phyloP scores from a whole-genome alignment of 2,329 filamentous ascomycete genomes.

The Aspergillus sp. region DNA sequence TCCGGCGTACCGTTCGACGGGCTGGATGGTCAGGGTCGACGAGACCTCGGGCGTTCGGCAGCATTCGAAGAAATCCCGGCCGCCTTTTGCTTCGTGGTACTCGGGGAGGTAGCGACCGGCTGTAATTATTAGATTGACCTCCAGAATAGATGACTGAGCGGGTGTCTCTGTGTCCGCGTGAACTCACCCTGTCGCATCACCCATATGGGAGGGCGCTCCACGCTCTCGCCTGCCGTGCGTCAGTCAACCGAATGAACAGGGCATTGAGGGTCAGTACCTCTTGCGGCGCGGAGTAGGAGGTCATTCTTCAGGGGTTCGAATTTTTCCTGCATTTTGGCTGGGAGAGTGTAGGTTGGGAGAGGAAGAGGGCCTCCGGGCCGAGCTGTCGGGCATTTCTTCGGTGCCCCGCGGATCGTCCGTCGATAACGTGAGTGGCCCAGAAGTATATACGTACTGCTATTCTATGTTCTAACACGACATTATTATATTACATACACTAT shows the following conservation, averaged over 20 bases:
- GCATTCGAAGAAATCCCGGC: conserved; percentile 92
- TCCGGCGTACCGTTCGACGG: conserved; percentile 80
- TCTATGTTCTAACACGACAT: background rate
- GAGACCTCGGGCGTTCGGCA: conserved; percentile 88
- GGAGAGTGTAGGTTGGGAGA: conserved; percentile 7
- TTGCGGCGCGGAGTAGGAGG: conserved; percentile 76
- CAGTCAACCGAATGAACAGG: conserved; percentile 4
- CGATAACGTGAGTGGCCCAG: too few species aligned
- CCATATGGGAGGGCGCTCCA: conserved; percentile 93
- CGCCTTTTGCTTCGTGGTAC: conserved; percentile 90
- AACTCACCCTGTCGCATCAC: conserved; percentile 92
- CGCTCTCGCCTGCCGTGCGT: conserved; percentile 60
- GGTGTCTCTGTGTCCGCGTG: too few species aligned
- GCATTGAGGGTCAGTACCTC: conserved; percentile 49
- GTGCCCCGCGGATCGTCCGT: conserved; percentile 8
- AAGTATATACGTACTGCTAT: background rate
- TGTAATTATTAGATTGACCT: too few species aligned
- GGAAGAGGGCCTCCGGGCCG: conserved; percentile 14
- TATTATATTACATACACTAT: background rate
- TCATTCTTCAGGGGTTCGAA: conserved; percentile 90
- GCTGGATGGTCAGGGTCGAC: conserved; percentile 87
- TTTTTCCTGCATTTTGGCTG: conserved; percentile 51
- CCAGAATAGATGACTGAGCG: too few species aligned
- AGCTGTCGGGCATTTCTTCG: conserved; percentile 5
- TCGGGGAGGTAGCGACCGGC: conserved; percentile 95